Evolutionary conservation across 768 basidiomycete species (phyloP).

Genomic region (Hygrocybe punicea): DNA sequence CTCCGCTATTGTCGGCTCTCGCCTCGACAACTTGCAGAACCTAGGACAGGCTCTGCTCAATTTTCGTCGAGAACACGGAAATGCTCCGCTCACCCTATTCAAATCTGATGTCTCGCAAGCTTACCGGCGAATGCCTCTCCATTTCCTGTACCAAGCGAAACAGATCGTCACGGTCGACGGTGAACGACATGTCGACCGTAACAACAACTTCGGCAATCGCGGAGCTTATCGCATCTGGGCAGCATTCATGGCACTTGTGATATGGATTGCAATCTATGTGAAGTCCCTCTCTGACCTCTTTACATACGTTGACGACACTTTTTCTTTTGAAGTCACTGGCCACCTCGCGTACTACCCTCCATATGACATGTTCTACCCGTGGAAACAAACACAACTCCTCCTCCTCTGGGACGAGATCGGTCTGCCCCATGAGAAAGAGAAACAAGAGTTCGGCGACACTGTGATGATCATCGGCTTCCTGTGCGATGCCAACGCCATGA

Average conservation of each 20-base stretch:
- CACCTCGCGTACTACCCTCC: constrained; percentile 9
- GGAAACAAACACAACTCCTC: constrained; percentile 34
- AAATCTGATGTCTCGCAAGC: constrained; percentile 46
- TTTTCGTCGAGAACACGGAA: constrained; percentile 19
- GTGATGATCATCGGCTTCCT: constrained; percentile 43
- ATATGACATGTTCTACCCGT: constrained; percentile 21
- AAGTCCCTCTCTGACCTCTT: too few species aligned
- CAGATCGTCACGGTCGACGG: constrained; percentile 25
- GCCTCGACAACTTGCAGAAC: too few species aligned
- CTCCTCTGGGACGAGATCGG: constrained; percentile 39
- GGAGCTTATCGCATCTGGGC: constrained; percentile 22
- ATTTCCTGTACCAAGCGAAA: constrained; percentile 29
- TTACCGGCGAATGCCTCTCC: constrained; percentile 33
- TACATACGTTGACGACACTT: too few species aligned
- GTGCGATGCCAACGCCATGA: too few species aligned
- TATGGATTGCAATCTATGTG: too few species aligned
- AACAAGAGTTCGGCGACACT: constrained; percentile 34
- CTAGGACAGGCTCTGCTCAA: too few species aligned
- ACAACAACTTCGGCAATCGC: constrained; percentile 11
- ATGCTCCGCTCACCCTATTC: constrained; percentile 22
- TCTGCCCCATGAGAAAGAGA: constrained; percentile 37
- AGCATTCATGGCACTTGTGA: too few species aligned
- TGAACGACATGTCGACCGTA: constrained; percentile 5
- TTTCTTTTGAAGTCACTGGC: too few species aligned
- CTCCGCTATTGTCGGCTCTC: too few species aligned